Conservation (phyloP, 208 protist species). For the Tritrichomonas foetus region DNA sequence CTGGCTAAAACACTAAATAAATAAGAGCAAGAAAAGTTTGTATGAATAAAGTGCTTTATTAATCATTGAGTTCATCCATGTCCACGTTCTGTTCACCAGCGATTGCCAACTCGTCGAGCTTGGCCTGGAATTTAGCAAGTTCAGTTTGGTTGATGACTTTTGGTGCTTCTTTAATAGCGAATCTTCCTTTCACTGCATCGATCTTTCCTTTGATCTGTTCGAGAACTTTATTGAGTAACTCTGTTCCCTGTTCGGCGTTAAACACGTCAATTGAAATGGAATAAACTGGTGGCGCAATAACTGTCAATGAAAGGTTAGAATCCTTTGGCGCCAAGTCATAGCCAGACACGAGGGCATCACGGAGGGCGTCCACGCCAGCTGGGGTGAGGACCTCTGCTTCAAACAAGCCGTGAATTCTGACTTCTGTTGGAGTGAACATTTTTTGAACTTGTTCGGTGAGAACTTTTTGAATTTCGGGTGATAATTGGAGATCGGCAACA, state of each 20-base stretch:
- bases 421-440: slow-evolving; percentile 1
- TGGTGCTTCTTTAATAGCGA: neutral
- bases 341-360: neutral
- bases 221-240: neutral
- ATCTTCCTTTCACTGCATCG: neutral
- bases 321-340: neutral
- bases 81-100: neutral
- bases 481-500: neutral
- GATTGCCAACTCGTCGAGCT: neutral
- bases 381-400: slow-evolving; percentile 16
- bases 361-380: neutral
- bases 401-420: slow-evolving; percentile 7
- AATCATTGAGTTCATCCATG: neutral
- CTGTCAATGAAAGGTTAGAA: neutral
- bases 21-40: no score
- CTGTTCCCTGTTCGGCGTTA: neutral
- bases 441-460: neutral
- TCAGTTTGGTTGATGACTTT: neutral
- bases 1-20: no score
- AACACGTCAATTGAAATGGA: neutral
- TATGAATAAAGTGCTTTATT: no score
- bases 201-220: neutral
- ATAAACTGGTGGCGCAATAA: slow-evolving; percentile 29
- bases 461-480: neutral
- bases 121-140: neutral